Evolutionary conservation across 139 green algal genomes (phyloP).

Genomic region (Prasinococcaceae sp.): DNA sequence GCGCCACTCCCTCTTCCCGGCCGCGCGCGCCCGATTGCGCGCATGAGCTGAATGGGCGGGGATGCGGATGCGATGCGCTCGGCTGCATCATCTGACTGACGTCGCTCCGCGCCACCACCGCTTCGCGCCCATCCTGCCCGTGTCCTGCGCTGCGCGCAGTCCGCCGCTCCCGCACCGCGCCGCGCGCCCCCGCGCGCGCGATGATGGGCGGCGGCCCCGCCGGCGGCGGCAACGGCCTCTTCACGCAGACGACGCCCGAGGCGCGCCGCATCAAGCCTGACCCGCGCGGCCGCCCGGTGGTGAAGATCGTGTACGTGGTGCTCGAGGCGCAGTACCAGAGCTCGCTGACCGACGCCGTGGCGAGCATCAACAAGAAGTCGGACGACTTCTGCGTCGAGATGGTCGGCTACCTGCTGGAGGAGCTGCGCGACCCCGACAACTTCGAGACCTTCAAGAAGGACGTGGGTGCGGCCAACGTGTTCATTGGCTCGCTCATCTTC

Average conservation of each 20-base stretch:
- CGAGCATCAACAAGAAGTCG: conserved; percentile 77
- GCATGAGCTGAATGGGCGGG: no score
- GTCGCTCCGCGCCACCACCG: no score
- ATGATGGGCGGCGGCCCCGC: no score
- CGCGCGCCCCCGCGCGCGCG: no score
- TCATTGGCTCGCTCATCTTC: conserved; percentile 99
- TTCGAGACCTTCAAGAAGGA: conserved; percentile 77
- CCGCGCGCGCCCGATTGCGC: no score
- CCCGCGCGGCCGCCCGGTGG: conserved; percentile 27
- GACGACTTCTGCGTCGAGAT: conserved; percentile 85
- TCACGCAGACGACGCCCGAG: conserved; percentile 85
- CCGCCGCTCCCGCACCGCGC: no score
- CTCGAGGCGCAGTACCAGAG: conserved; percentile 98
- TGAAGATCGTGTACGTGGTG: conserved; percentile 92
- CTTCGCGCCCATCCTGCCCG: no score
- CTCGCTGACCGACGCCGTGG: conserved; percentile 59
- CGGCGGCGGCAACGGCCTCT: conserved; percentile 45
- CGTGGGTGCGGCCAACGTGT: conserved; percentile 74
- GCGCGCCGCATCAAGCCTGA: conserved; percentile 44
- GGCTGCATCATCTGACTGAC: no score
- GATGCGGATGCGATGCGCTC: no score
- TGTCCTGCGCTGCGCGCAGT: no score
- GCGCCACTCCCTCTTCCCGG: no score
- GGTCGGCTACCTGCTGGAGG: conserved; percentile 94
- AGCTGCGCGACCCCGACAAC: conserved; percentile 82